phyloP scores from a whole-genome alignment of 1,139 yeast genomes.

The Scheffersomyces titani region DNA sequence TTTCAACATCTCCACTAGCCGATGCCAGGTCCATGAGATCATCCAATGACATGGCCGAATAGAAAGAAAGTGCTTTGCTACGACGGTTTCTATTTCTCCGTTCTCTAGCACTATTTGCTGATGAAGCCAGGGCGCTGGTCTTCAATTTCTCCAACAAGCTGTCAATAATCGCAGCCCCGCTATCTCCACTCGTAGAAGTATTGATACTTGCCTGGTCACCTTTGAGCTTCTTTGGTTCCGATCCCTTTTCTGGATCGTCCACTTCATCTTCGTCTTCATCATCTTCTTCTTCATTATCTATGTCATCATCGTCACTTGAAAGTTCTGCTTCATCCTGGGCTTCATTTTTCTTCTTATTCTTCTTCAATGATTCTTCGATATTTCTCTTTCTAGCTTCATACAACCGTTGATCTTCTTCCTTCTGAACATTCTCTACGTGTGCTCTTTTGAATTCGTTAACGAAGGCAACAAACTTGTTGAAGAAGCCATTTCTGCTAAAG shows the following conservation, averaged over 20 bases:
- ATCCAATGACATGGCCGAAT: slow-evolving; percentile 31
- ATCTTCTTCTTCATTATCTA: slow-evolving; percentile 8
- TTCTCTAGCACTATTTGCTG: slow-evolving; percentile 21
- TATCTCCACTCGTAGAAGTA: slow-evolving; percentile 5
- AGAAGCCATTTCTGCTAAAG: slow-evolving; percentile 40
- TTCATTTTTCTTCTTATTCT: slow-evolving; percentile 5
- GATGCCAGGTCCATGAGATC: slow-evolving; percentile 17
- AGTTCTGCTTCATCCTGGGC: slow-evolving; percentile 2
- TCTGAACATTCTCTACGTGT: slow-evolving; percentile 48
- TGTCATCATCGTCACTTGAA: slow-evolving; percentile 3
- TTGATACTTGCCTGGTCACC: neutral
- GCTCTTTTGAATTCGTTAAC: slow-evolving; percentile 45
- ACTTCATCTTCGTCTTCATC: slow-evolving; percentile 7
- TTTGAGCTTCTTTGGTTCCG: slow-evolving; percentile 2
- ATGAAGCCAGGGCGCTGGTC: slow-evolving; percentile 26
- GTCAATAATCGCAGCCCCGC: slow-evolving; percentile 36
- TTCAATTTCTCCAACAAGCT: slow-evolving; percentile 39
- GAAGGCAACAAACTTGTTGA: slow-evolving; percentile 38
- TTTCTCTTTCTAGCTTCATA: slow-evolving; percentile 40
- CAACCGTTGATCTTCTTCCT: slow-evolving; percentile 47
- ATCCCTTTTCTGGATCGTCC: slow-evolving; percentile 8
- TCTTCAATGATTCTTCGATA: slow-evolving; percentile 27
- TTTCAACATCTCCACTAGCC: neutral
- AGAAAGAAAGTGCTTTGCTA: slow-evolving; percentile 38
- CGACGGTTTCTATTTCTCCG: slow-evolving; percentile 26